Base-by-base conservation (phyloP, 2,329 filamentous ascomycete genomes). In the Fusarium concolor region DNA sequence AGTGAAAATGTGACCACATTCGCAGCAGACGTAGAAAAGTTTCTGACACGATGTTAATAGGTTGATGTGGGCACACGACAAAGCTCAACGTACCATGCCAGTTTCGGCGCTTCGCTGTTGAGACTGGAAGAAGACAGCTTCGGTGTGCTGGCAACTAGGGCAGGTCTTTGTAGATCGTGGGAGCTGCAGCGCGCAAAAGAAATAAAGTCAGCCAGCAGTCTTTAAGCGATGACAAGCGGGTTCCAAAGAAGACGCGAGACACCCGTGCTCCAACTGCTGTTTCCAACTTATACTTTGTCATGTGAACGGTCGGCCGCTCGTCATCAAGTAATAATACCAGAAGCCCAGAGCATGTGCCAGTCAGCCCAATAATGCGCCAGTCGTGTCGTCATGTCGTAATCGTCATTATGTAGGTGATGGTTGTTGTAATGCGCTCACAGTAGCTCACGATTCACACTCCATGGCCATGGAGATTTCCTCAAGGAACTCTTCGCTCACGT, bases 101-200 rank as follows among this genome's bases (percentile, higher is more conserved):
- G 96, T 99, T 80, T 98, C 94, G 47, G 93, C 93, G 72, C 92
- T 97, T 81, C 96, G 92, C 84, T 98, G 94, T 79, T 99, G 96
- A 65, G 94, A 97, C 83, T 99, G 96, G 85, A 99, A 99, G 83
- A 97, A 99, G 62, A 99, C 96, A 44, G 94, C 94, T 82, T 98
- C 94, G 73, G 89, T 89, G 79, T 96, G 92, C 71, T 87, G 86
- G 85, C 96, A 99, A 72, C 85, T 87, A 52, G 94, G 93, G 82
- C 96, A 99, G 63, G 87, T 86, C 81, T 92, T 93, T 78, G 93
- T 92, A 74, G 93, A 90, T 75, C 94, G 91, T 69, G 96, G 96
- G 79, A 98, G 92, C 94, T 97, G 88, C 77, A 85, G 73, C 62
- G 72, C 67, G 68, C 71, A 71, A 74, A 68, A 76, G 76, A 76